Conservation (phyloP, 164 flowering plant species). For the Litsea cubeba region DNA sequence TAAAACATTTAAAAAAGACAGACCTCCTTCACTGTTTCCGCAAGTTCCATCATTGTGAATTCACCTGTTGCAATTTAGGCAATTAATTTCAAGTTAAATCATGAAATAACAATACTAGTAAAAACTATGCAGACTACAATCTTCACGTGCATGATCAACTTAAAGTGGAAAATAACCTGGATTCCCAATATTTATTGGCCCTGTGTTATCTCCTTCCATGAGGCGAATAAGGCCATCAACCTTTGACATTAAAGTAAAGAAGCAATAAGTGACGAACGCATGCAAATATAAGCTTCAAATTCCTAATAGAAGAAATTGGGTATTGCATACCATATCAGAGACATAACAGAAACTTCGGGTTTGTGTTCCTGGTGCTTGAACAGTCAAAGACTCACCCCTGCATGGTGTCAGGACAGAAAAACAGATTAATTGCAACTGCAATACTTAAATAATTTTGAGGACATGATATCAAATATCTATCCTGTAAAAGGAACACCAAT, state of each 20-base stretch:
- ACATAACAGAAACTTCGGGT: slow-evolving; percentile 83
- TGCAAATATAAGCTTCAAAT: not conserved
- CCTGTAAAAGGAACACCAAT: not conserved
- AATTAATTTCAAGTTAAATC: not conserved
- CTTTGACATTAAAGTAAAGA: slow-evolving; percentile 20
- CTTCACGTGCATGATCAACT: not conserved
- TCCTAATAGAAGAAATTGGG: not conserved
- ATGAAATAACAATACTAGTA: not conserved
- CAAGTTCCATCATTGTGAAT: slow-evolving; percentile 91
- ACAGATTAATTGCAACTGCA: not conserved
- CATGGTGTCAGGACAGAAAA: not conserved
- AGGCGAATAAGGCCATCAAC: slow-evolving; percentile 81
- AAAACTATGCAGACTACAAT: not conserved
- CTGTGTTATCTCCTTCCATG: slow-evolving; percentile 76
- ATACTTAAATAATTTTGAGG: not conserved
- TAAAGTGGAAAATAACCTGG: slow-evolving; percentile 42
- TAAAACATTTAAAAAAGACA: not conserved
- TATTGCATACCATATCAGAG: slow-evolving; percentile 66
- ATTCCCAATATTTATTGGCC: slow-evolving; percentile 79
- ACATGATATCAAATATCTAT: not conserved
- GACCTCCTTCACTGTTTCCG: slow-evolving; percentile 85
- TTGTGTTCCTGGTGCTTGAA: slow-evolving; percentile 72
- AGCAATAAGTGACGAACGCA: not conserved
- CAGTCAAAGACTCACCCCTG: slow-evolving; percentile 65
- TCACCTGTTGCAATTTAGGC: slow-evolving; percentile 43